phyloP scores from a whole-genome alignment of 768 basidiomycete genomes.

The Russula lepida region DNA sequence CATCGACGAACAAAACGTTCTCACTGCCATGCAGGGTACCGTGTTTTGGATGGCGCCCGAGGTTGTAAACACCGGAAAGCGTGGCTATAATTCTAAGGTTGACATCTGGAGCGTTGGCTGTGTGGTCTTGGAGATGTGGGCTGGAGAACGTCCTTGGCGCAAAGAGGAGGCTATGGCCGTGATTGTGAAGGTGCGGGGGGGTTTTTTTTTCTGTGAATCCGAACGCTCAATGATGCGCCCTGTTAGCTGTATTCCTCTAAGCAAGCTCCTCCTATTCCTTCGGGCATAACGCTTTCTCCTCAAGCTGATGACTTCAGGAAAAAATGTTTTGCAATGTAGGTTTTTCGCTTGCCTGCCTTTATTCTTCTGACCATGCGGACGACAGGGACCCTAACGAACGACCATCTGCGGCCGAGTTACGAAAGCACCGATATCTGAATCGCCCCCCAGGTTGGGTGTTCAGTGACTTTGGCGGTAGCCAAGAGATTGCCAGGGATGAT shows the following conservation, averaged over 20 bases:
- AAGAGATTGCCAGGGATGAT: slow-evolving; percentile 5
- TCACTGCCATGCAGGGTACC: slow-evolving; percentile 93
- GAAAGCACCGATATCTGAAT: slow-evolving; percentile 68
- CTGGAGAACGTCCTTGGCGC: slow-evolving; percentile 90
- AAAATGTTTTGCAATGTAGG: slow-evolving; percentile 85
- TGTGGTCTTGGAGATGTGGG: slow-evolving; percentile 99
- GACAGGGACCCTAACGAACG: slow-evolving; percentile 75
- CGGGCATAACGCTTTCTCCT: slow-evolving; percentile 65
- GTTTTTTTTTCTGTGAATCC: neutral
- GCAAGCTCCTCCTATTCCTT: slow-evolving; percentile 82
- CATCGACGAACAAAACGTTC: slow-evolving; percentile 69
- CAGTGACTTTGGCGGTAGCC: slow-evolving; percentile 43
- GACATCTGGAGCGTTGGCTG: slow-evolving; percentile 99
- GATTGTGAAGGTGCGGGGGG: slow-evolving; percentile 73
- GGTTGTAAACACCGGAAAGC: slow-evolving; percentile 78
- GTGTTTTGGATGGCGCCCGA: slow-evolving; percentile 99
- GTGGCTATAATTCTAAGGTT: slow-evolving; percentile 93
- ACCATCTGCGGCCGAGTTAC: slow-evolving; percentile 69
- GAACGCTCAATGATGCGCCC: neutral
- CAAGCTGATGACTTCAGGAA: slow-evolving; percentile 80
- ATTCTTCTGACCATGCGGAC: neutral
- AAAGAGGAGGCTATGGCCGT: slow-evolving; percentile 86
- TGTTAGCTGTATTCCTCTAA: slow-evolving; percentile 75
- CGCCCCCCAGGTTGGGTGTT: slow-evolving; percentile 71
- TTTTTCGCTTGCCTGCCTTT: slow-evolving; percentile 4